Evolutionary conservation across 441 rosid genomes (phyloP), one percentile per base, ranked within the genome.

Genomic region (Mallotus repandus): DNA sequence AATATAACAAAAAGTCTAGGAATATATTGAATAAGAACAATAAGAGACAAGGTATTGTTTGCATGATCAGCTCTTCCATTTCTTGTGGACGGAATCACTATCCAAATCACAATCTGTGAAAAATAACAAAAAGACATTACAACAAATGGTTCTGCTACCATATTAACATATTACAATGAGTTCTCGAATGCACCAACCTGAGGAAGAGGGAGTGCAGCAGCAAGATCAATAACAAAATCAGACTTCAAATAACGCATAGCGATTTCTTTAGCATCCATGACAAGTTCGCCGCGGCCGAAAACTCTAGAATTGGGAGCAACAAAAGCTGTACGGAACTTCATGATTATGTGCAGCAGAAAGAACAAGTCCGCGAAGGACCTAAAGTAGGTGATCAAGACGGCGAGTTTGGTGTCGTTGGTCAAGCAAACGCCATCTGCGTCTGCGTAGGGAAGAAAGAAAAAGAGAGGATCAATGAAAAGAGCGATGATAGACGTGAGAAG

Each of bases 201-300:
- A 53, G 99, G 98, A 73, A 95, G 96, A 57, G 99, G 97, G 73
- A 95, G 96, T 0, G 90, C 69, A 38, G 98, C 98, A 0, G 89
- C 86, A 1, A 93, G 79, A 79, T 95, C 96, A 9, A 90, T 74
- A 29, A 85, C 73, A 66, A 95, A 93, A 80, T 86, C 91, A 0
- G 92, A 83, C 84, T 74, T 89, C 35, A 95, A 77, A 73, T 95
- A 95, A 11, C 94, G 85, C 2, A 62, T 48, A 22, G 96, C 90
- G 29, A 95, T 95, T 73, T 81, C 86, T 45, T 79, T 76, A 22
- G 87, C 83, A 67, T 93, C 99, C 88, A 78, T 81, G 32, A 90
- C 97, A 25, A 95, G 95, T 79, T 95, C 98, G 0, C 97, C 97
- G 2, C 92, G 86, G n/a, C 99, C 97, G 45, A 90, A 88, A 49